Conservation (phyloP, 495 filamentous ascomycete genomes). For the Aspergillus nidulans region DNA sequence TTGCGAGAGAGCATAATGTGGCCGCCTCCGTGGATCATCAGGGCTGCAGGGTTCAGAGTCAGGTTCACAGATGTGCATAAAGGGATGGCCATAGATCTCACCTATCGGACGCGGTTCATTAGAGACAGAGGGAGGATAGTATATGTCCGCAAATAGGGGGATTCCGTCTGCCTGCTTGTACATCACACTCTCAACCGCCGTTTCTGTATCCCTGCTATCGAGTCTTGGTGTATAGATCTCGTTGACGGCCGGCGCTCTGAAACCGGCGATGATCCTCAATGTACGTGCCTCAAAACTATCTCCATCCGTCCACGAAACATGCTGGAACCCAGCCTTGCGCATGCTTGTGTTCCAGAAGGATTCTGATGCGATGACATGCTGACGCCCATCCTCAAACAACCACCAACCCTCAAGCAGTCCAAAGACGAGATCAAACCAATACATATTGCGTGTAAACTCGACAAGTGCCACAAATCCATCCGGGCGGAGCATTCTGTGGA, state of each 20-base stretch:
- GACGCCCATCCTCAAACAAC: slow-evolving; percentile 26
- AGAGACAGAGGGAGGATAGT: slow-evolving; percentile 28
- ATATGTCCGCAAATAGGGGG: slow-evolving; percentile 40
- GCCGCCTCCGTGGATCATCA: slow-evolving; percentile 59
- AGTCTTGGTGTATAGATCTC: neutral
- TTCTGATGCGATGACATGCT: slow-evolving; percentile 16
- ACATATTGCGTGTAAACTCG: slow-evolving; percentile 35
- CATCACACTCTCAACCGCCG: slow-evolving; percentile 29
- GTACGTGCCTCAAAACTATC: too few relatives aligned
- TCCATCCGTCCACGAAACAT: slow-evolving; percentile 1
- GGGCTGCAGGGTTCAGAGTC: slow-evolving; percentile 26
- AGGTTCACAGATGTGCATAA: neutral
- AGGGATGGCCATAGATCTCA: neutral
- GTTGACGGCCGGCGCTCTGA: too few relatives aligned
- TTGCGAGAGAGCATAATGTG: slow-evolving; percentile 46
- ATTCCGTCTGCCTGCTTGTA: slow-evolving; percentile 25
- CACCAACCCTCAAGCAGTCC: slow-evolving; percentile 38
- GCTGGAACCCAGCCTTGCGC: neutral
- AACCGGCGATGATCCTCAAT: too few relatives aligned
- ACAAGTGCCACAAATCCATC: slow-evolving; percentile 35
- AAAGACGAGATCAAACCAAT: slow-evolving; percentile 29
- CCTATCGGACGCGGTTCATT: neutral
- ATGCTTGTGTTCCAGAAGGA: neutral
- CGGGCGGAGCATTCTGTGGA: slow-evolving; percentile 27
- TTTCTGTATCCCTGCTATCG: too few relatives aligned